A percentile compares a stretch with the other conserved stretches of the same genome.
phyloP scores from a whole-genome alignment of 768 basidiomycete genomes.

The Lentinula edodes region DNA sequence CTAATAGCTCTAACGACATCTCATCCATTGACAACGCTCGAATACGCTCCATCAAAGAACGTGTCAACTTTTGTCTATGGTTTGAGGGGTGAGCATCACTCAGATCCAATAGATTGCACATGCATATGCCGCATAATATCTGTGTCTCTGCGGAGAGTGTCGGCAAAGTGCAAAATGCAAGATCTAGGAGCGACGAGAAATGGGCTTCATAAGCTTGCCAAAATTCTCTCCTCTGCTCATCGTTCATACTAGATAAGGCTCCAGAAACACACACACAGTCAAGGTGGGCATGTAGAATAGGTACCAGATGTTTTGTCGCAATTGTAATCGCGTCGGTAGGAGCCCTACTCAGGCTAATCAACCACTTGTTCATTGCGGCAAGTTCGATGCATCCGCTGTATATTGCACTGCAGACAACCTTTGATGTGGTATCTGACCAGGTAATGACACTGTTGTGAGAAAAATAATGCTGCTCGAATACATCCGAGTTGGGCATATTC shows the following conservation, averaged over 20 bases:
- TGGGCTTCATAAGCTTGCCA: conserved; percentile 25
- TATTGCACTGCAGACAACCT: conserved; percentile 36
- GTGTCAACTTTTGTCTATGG: conserved; percentile 13
- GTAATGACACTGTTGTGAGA: conserved; percentile 17
- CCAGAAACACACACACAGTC: conserved; percentile 25
- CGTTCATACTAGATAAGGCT: not conserved
- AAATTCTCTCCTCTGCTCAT: conserved; percentile 12
- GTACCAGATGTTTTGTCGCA: conserved; percentile 20
- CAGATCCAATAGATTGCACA: conserved; percentile 20
- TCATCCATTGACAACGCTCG: conserved; percentile 17
- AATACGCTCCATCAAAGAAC: conserved; percentile 21
- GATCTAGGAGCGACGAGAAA: conserved; percentile 15
- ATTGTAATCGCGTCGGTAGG: not conserved
- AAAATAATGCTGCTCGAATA: conserved; percentile 32
- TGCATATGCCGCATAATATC: conserved; percentile 18
- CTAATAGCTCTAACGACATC: conserved; percentile 24
- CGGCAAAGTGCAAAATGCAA: conserved; percentile 7
- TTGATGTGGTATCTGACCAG: conserved; percentile 41
- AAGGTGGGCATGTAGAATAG: conserved; percentile 41
- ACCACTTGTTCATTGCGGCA: conserved; percentile 32
- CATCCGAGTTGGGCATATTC: conserved; percentile 8
- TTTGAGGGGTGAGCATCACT: conserved; percentile 15
- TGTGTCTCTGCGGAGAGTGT: conserved; percentile 12
- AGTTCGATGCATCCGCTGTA: conserved; percentile 30
- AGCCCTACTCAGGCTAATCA: conserved; percentile 22